Evolutionary conservation across 2,329 filamentous ascomycete genomes (phyloP), one percentile per base, ranked within the genome.

Genomic region (Verticillium tricorpus): DNA sequence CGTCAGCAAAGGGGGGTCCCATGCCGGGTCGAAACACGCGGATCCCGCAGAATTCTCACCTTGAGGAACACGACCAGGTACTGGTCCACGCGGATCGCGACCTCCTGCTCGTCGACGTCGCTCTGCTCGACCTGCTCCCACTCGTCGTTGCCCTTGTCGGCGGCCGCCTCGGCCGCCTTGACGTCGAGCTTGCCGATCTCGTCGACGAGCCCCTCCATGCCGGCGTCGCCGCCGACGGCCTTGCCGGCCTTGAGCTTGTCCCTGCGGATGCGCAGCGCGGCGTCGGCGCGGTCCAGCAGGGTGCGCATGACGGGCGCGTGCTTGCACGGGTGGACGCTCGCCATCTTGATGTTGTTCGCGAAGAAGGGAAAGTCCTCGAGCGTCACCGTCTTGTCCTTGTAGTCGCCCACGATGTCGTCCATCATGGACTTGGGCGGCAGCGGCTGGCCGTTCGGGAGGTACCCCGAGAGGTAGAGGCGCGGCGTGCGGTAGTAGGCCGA

Each of bases 261-360:
- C 55, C 92, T 85, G 25, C 94, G 88, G 60, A 96, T 85, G 75
- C 97, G 96, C 60, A 98, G 83, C 0, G 94, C 94, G 25, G 92
- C 92, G 73, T 99, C 94, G 56, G 95, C 95, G 39, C 95, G 92
- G 76, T 98, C 95, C 45, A 99, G 89, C 5, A 99, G 86, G 25
- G 92, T 92, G 79, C 98, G 99, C 95, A 99, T 99, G 69, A 99
- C 95, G 32, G 90, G 90, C 11, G 95, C 95, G 74, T 99, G 95
- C 74, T 95, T 96, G 85, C 95, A 99, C 3, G 95, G 95, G 72
- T 99, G 95, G 15, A 99, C 91, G 35, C 90, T 95, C 37, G 94
- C 95, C 86, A 97, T 99, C 81, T 97, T 97, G 73, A 97, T 87
- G 69, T 88, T 89, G 71, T 91, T 89, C 67, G 92, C 90, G 74